Evolutionary conservation across 768 basidiomycete genomes (phyloP).

Genomic region (Russula sp.): DNA sequence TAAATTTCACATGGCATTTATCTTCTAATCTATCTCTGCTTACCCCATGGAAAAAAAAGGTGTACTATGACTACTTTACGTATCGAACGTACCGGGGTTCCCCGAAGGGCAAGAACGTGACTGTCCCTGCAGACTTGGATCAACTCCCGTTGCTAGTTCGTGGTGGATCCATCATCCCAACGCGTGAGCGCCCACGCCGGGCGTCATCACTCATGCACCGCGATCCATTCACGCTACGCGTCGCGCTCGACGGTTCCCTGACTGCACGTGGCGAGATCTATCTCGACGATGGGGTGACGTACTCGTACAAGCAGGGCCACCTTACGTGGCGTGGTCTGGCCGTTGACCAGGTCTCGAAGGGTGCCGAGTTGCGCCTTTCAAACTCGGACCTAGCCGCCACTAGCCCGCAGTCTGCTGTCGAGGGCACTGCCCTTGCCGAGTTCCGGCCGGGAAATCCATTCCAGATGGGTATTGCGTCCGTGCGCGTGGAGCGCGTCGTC

Average conservation of each 20-base stretch:
- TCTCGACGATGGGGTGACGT: slow-evolving; percentile 89
- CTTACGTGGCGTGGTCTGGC: slow-evolving; percentile 77
- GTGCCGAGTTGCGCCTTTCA: slow-evolving; percentile 38
- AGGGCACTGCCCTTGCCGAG: slow-evolving; percentile 39
- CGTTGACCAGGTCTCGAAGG: slow-evolving; percentile 44
- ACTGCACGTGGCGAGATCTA: slow-evolving; percentile 80
- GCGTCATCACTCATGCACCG: slow-evolving; percentile 81
- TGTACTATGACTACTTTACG: slow-evolving; percentile 93
- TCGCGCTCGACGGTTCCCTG: slow-evolving; percentile 58
- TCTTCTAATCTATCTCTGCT: slow-evolving; percentile 6
- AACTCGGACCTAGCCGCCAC: slow-evolving; percentile 48
- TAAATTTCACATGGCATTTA: background rate
- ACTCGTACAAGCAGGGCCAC: slow-evolving; percentile 64
- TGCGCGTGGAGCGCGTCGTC: slow-evolving; percentile 77
- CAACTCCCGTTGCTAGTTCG: slow-evolving; percentile 81
- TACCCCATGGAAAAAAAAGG: slow-evolving; percentile 33
- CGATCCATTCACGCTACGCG: slow-evolving; percentile 88
- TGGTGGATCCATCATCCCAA: slow-evolving; percentile 85
- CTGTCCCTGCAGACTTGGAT: slow-evolving; percentile 71
- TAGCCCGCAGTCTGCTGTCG: slow-evolving; percentile 42
- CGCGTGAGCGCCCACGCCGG: slow-evolving; percentile 80
- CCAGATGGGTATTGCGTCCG: slow-evolving; percentile 55
- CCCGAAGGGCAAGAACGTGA: slow-evolving; percentile 57
- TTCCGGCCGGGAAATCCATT: slow-evolving; percentile 60
- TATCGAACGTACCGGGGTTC: slow-evolving; percentile 58